phyloP scores from a whole-genome alignment of 768 basidiomycete genomes.

The Suillus spraguei region DNA sequence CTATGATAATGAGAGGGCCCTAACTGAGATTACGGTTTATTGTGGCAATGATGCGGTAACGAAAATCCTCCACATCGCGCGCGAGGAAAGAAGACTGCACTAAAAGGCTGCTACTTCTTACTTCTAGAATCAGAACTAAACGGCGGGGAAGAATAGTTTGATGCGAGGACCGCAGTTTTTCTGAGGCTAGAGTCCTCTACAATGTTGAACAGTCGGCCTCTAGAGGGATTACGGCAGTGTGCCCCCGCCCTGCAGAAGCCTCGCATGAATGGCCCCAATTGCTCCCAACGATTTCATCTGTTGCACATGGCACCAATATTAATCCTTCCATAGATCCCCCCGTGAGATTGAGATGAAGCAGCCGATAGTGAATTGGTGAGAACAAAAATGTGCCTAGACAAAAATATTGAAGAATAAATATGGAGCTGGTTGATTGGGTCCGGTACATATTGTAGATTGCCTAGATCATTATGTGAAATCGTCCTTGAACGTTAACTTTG shows the following conservation, averaged over 20 bases:
- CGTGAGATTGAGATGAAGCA: slow-evolving; percentile 7
- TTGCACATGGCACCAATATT: slow-evolving; percentile 4
- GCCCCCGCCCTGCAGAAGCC: neutral
- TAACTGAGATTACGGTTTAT: too few relatives aligned
- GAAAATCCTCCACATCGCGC: slow-evolving; percentile 5
- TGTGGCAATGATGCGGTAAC: neutral
- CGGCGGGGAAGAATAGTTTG: neutral
- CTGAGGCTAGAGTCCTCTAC: neutral
- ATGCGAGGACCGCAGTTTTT: neutral
- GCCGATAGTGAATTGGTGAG: neutral
- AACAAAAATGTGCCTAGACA: slow-evolving; percentile 4
- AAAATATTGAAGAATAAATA: slow-evolving; percentile 6
- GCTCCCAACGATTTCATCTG: neutral
- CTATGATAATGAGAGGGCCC: neutral
- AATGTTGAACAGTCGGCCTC: neutral
- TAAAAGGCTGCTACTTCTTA: neutral
- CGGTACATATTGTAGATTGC: slow-evolving; percentile 1
- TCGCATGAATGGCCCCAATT: neutral
- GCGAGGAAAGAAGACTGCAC: neutral
- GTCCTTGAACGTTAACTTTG: slow-evolving; percentile 1
- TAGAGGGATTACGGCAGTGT: too few relatives aligned
- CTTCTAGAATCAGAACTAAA: neutral
- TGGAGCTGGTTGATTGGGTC: neutral
- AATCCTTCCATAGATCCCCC: slow-evolving; percentile 1
- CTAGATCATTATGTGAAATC: neutral